These are phyloP conservation scores for Lenwebbia sp. DNA, from an alignment of 345 rosid species.

Conservation along the genomic window DNA sequence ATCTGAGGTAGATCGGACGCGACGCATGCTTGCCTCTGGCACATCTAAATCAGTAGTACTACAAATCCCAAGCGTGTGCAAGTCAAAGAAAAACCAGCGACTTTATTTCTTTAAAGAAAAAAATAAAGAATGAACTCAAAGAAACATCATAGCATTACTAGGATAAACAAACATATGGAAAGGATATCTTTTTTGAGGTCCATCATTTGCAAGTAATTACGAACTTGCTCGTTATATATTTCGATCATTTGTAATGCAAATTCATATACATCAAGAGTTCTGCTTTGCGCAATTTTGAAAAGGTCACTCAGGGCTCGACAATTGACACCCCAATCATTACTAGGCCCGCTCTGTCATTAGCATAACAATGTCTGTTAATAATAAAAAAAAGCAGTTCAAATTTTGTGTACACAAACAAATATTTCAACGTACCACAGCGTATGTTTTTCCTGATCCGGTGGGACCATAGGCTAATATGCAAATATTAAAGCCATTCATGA, in stretches of 20 bases:
- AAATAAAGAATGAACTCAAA: not conserved
- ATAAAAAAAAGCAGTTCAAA: too few species aligned
- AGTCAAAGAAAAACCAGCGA: conserved; percentile 36
- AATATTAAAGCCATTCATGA: conserved; percentile 86
- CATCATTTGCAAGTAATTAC: conserved; percentile 63
- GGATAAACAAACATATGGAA: not conserved
- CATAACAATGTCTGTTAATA: too few species aligned
- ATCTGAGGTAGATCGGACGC: conserved; percentile 66
- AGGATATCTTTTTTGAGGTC: conserved; percentile 84
- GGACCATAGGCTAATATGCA: conserved; percentile 95
- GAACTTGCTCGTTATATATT: conserved; percentile 96
- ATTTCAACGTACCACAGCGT: too few species aligned
- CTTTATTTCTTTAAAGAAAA: not conserved
- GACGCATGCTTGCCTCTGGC: conserved; percentile 88
- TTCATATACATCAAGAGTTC: conserved; percentile 34
- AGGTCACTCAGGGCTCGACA: too few species aligned
- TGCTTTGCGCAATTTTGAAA: too few species aligned
- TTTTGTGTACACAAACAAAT: too few species aligned
- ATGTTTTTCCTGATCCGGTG: conserved; percentile 1
- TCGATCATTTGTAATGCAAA: conserved; percentile 96
- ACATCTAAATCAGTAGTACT: conserved; percentile 82
- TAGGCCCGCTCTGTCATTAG: too few species aligned
- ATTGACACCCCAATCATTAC: too few species aligned
- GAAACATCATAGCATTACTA: not conserved
- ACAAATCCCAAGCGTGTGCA: conserved; percentile 96